Evolutionary conservation across 139 green algal genomes (phyloP).

Genomic region (Diplosphaera chodatii): DNA sequence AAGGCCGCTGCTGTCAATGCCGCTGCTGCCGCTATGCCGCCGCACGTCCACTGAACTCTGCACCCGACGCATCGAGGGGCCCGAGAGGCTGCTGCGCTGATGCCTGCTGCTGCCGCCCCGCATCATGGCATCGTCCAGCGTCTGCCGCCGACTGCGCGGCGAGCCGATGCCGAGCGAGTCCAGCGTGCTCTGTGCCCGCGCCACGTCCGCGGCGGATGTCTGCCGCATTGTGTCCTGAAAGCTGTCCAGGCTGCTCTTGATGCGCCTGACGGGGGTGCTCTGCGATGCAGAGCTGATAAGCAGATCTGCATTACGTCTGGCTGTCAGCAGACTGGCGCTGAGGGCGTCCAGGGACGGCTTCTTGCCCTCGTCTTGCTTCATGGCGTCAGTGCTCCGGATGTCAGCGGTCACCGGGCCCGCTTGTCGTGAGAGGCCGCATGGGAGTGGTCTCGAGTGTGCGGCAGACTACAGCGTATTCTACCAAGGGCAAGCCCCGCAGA

Average conservation of each 20-base stretch:
- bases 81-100: no score
- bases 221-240: neutral
- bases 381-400: no score
- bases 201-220: neutral
- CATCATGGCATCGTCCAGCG: neutral
- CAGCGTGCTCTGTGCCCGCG: neutral
- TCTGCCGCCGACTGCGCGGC: neutral
- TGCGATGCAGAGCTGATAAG: neutral
- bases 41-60: neutral
- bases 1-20: neutral
- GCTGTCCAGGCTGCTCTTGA: neutral
- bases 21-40: no score
- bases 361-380: no score
- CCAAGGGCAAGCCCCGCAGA: no score
- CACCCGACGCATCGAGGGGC: neutral
- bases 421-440: no score
- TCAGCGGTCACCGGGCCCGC: no score
- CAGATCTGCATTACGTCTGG: neutral
- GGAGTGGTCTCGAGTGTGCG: no score
- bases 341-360: neutral
- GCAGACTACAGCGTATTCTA: no score
- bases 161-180: neutral
- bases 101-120: neutral
- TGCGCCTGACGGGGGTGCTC: neutral
- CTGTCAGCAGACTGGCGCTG: neutral